phyloP scores from a whole-genome alignment of 2,329 filamentous ascomycete genomes.

The Apiospora saccharicola region DNA sequence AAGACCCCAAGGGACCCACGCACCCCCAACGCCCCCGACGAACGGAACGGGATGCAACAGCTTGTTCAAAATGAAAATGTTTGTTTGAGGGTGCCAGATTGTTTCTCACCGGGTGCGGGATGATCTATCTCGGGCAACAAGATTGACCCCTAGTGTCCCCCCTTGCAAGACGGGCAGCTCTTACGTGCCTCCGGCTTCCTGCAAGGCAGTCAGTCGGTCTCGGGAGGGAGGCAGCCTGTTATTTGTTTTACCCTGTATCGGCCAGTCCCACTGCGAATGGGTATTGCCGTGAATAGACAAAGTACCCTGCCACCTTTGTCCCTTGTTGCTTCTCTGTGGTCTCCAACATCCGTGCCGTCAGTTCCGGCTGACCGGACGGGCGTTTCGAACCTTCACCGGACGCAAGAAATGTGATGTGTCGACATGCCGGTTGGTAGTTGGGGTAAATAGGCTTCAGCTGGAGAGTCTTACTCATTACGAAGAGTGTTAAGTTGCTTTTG shows the following conservation, averaged over 20 bases:
- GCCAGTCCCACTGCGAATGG: neutral
- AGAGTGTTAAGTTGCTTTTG: neutral
- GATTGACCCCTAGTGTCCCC: too few species aligned
- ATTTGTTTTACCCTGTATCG: neutral
- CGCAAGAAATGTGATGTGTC: neutral
- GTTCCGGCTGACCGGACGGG: neutral
- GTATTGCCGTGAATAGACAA: neutral
- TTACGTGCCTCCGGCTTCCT: neutral
- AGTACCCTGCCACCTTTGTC: neutral
- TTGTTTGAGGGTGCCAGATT: neutral
- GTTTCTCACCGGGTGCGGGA: conserved; percentile 4
- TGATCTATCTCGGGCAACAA: neutral
- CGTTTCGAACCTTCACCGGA: neutral
- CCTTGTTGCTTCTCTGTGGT: neutral
- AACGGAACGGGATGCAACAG: neutral
- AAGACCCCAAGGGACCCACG: neutral
- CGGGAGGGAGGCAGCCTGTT: neutral
- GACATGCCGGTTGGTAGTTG: neutral
- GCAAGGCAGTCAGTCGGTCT: neutral
- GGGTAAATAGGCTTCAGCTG: neutral
- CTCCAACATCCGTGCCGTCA: neutral
- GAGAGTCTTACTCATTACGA: neutral
- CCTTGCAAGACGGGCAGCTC: neutral
- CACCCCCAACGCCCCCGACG: neutral
- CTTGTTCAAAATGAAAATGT: neutral